Conservation (phyloP, 2,329 filamentous ascomycete species). For the Rutstroemia sp. region DNA sequence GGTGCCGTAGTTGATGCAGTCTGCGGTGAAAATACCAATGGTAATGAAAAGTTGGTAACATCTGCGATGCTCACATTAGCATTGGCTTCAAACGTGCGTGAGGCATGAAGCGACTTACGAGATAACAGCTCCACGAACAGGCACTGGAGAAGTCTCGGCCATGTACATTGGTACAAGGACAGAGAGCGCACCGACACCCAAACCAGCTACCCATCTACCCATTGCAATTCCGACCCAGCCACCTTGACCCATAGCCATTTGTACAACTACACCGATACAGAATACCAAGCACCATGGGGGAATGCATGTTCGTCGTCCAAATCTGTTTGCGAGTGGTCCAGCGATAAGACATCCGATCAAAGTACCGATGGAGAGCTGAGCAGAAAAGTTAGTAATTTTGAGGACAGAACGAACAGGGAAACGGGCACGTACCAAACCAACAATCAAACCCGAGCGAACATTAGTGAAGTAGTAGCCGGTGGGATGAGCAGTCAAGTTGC, state of each 20-base stretch:
- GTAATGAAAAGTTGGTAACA: conserved; percentile 72
- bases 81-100: conserved; percentile 15
- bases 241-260: conserved; percentile 47
- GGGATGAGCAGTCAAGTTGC: conserved; percentile 19
- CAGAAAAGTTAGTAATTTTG: not conserved
- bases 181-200: conserved; percentile 60
- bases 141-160: conserved; percentile 53
- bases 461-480: conserved; percentile 42
- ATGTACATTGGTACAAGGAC: conserved; percentile 62
- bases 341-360: conserved; percentile 73
- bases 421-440: conserved; percentile 37
- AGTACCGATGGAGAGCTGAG: conserved; percentile 60
- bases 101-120: conserved; percentile 28
- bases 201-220: conserved; percentile 58
- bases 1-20: conserved; percentile 46
- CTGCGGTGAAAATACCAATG: conserved; percentile 55
- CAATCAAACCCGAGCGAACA: conserved; percentile 55
- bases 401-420: not conserved
- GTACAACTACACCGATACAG: conserved; percentile 57
- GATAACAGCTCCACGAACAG: conserved; percentile 59
- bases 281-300: conserved; percentile 46
- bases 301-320: conserved; percentile 56
- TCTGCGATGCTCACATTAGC: conserved; percentile 20
- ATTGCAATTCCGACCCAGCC: conserved; percentile 57
- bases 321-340: conserved; percentile 58